These are phyloP conservation scores for Casuarina cunninghamiana DNA, from an alignment of 306 rosid genomes.

Conservation along the genomic window DNA sequence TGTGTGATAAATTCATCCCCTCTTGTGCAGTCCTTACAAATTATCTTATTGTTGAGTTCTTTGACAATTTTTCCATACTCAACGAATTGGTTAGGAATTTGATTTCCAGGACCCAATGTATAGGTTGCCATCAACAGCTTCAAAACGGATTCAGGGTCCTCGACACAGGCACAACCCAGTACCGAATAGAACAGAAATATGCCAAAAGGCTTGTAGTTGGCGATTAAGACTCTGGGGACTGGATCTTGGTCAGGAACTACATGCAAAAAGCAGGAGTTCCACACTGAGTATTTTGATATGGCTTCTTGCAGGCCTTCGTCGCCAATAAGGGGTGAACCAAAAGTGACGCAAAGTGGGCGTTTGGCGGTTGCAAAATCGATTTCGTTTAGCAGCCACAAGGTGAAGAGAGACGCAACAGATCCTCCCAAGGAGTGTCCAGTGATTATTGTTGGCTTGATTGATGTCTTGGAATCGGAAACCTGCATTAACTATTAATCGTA, in stretches of 20 bases:
- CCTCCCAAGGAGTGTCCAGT: constrained; percentile 74
- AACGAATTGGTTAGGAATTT: neutral
- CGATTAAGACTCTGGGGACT: constrained; percentile 28
- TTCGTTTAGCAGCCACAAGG: constrained; percentile 46
- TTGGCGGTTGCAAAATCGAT: constrained; percentile 31
- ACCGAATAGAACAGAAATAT: constrained; percentile 55
- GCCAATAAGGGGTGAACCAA: constrained; percentile 69
- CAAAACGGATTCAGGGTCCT: constrained; percentile 38
- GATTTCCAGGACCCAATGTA: neutral
- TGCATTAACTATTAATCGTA: constrained; percentile 13
- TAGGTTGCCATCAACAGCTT: constrained; percentile 25
- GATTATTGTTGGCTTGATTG: constrained; percentile 45
- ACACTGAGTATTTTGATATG: constrained; percentile 40
- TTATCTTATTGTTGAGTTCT: constrained; percentile 22
- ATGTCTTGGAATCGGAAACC: neutral
- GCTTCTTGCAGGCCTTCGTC: constrained; percentile 39
- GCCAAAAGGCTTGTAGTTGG: constrained; percentile 55
- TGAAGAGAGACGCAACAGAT: constrained; percentile 71
- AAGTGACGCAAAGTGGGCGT: constrained; percentile 73
- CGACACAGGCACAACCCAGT: constrained; percentile 47
- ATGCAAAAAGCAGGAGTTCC: constrained; percentile 74
- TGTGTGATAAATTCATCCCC: neutral
- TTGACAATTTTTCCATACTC: constrained; percentile 42
- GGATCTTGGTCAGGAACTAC: constrained; percentile 51
- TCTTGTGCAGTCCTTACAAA: constrained; percentile 17